Percentiles rank a stretch among this genome's conserved stretches.
Conservation (phyloP, 345 rosid species). For the Salix caprea region DNA sequence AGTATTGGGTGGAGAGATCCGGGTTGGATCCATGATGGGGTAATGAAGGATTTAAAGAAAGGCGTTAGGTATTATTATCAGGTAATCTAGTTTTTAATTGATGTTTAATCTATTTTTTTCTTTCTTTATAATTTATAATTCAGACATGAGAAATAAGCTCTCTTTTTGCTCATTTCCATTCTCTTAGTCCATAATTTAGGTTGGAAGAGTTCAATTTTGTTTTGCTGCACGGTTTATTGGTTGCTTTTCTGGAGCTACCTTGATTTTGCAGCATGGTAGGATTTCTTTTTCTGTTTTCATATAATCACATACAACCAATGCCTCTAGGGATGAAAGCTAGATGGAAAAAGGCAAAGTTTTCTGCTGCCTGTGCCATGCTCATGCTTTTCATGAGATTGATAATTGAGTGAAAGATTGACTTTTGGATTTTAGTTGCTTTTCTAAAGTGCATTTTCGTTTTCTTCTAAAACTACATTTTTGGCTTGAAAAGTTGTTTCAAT, state of each 20-base stretch:
- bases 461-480: background rate
- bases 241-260: background rate
- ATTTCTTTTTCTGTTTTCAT: too few species aligned
- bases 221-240: background rate
- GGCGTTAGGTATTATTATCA: slow-evolving; percentile 67
- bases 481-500: background rate
- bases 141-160: too few species aligned
- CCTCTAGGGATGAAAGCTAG: background rate
- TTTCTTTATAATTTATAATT: background rate
- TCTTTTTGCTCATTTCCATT: too few species aligned
- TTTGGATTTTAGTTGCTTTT: background rate
- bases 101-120: background rate
- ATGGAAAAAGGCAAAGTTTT: too few species aligned
- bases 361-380: background rate
- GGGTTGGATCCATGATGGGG: slow-evolving; percentile 72
- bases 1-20: slow-evolving; percentile 93
- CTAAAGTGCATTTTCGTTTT: background rate
- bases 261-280: background rate
- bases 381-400: background rate
- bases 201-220: too few species aligned
- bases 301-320: background rate
- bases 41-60: slow-evolving; percentile 53
- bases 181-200: too few species aligned
- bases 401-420: background rate
- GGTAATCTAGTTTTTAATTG: slow-evolving; percentile 32